Evolutionary conservation across 2,329 filamentous ascomycete species (phyloP).

Genomic region (Aspergillus sp.): DNA sequence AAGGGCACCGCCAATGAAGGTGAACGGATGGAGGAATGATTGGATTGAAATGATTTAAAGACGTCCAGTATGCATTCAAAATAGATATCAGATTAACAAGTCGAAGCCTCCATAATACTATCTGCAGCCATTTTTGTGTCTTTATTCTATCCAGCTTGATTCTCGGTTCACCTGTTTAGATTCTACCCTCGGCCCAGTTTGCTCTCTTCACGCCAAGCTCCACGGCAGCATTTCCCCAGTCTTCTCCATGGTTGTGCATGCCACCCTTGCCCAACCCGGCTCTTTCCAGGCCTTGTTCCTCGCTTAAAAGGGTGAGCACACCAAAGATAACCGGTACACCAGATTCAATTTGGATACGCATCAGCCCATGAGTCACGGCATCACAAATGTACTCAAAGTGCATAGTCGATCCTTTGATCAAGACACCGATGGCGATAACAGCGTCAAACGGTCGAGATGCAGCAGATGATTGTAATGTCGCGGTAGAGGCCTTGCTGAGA

Average conservation of each 20-base stretch:
- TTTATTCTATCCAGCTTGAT: background rate
- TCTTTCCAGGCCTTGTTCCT: conserved; percentile 78
- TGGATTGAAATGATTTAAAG: background rate
- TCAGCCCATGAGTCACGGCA: conserved; percentile 80
- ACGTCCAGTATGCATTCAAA: background rate
- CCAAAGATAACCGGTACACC: conserved; percentile 89
- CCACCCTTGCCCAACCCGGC: conserved; percentile 61
- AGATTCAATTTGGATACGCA: conserved; percentile 86
- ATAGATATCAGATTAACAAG: background rate
- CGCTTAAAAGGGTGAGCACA: conserved; percentile 77
- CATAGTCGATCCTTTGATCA: conserved; percentile 99
- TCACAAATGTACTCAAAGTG: conserved; percentile 99
- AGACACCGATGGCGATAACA: conserved; percentile 86
- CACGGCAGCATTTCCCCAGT: conserved; percentile 91
- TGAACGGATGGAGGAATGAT: conserved; percentile 87
- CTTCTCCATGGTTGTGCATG: conserved; percentile 87
- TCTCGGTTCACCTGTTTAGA: conserved; percentile 29
- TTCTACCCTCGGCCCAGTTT: conserved; percentile 69
- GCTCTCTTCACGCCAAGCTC: conserved; percentile 85
- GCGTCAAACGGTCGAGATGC: conserved; percentile 68
- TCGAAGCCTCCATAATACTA: too few relatives aligned
- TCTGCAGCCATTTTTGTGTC: too few relatives aligned
- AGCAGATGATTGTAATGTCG: conserved; percentile 34
- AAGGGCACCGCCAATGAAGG: conserved; percentile 53
- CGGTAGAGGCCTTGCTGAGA: conserved; percentile 45